Conservation (phyloP, 805 yeast genomes). For the Cyberlindnera subsufficiens region DNA sequence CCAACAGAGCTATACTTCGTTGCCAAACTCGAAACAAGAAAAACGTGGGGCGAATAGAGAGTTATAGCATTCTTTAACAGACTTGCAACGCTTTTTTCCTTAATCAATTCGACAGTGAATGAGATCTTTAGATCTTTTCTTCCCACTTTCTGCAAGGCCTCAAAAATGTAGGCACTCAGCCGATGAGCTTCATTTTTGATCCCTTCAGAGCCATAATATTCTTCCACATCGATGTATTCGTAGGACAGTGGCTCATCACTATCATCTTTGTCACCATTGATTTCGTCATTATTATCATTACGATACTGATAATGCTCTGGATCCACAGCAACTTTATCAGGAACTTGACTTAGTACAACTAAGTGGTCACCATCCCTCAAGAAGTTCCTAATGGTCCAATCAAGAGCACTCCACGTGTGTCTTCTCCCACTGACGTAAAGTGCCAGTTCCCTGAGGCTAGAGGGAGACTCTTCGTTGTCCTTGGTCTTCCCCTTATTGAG, state of each 20-base stretch:
- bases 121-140: constrained; percentile 14
- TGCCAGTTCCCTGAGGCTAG: constrained; percentile 18
- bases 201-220: constrained; percentile 6
- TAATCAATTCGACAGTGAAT: constrained; percentile 21
- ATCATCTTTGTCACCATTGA: constrained; percentile 1
- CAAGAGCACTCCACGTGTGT: constrained; percentile 22
- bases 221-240: constrained; percentile 11
- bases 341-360: constrained; percentile 15
- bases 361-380: constrained; percentile 23
- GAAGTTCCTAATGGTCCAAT: constrained; percentile 17
- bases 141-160: constrained; percentile 6
- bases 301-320: constrained; percentile 1
- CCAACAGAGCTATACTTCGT: constrained; percentile 5
- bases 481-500: not conserved
- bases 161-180: constrained; percentile 11
- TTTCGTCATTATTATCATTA: not conserved
- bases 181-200: constrained; percentile 12
- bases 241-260: constrained; percentile 3
- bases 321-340: constrained; percentile 10
- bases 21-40: constrained; percentile 13
- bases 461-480: constrained; percentile 6
- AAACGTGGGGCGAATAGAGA: constrained; percentile 18
- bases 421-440: constrained; percentile 18
- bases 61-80: constrained; percentile 13
- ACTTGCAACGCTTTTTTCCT: constrained; percentile 8